These are phyloP conservation scores for Dioscorea cayenensis DNA, from an alignment of 116 monocot genomes.

Conservation along the genomic window DNA sequence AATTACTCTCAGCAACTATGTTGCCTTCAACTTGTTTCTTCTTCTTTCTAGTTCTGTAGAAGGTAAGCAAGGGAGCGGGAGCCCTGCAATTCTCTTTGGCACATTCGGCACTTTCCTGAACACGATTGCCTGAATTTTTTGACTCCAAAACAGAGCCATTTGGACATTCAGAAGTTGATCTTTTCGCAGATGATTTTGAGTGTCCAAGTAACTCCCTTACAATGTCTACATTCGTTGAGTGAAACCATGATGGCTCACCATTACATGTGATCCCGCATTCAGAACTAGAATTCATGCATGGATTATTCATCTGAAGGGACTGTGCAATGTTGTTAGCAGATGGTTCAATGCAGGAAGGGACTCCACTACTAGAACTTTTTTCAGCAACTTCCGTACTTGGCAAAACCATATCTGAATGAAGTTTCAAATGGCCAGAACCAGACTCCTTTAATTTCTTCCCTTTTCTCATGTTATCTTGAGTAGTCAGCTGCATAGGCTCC, in stretches of 20 bases:
- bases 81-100: constrained; percentile 6
- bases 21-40: constrained; percentile 12
- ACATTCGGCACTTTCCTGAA: constrained; percentile 1
- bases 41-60: constrained; percentile 54
- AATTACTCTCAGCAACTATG: constrained; percentile 6
- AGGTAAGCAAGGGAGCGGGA: constrained; percentile 25
- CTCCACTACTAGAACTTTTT: not conserved
- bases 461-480: not conserved
- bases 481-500: constrained; percentile 14
- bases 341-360: not conserved
- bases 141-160: constrained; percentile 3
- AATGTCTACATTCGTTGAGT: not conserved
- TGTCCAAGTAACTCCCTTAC: not conserved
- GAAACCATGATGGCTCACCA: constrained; percentile 4
- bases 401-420: constrained; percentile 12
- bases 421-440: constrained; percentile 5
- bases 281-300: constrained; percentile 2
- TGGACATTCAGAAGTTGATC: constrained; percentile 4
- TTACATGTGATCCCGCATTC: not conserved
- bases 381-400: not conserved
- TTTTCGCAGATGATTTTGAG: constrained; percentile 4
- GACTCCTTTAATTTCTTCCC: constrained; percentile 5
- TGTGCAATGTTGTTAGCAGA: not conserved
- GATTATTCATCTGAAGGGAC: constrained; percentile 4
- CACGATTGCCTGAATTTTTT: not conserved